phyloP scores from a whole-genome alignment of 129 eudicot genomes.

The Pseudognaphalium luteoalbum region DNA sequence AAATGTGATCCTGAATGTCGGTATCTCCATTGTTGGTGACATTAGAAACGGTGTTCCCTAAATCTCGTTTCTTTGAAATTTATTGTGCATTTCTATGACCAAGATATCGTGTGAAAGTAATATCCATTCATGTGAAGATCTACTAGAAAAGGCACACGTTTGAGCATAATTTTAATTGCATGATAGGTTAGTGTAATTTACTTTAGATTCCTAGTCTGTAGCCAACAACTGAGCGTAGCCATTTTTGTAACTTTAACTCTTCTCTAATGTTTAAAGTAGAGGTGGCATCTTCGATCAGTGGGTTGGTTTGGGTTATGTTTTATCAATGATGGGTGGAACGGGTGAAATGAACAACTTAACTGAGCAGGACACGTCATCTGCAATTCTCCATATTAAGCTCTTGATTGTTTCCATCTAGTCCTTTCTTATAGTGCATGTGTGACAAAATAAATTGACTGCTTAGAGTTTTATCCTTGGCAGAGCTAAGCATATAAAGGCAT shows the following conservation, averaged over 20 bases:
- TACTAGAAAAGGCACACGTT: neutral
- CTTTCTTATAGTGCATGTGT: neutral
- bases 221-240: neutral
- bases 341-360: too few relatives aligned
- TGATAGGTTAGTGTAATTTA: neutral
- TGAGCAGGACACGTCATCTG: neutral
- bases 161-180: neutral
- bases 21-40: neutral
- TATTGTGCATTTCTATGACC: neutral
- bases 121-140: neutral
- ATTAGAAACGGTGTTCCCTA: conserved; percentile 4
- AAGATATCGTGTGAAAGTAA: neutral
- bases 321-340: too few relatives aligned
- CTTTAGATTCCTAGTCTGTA: neutral
- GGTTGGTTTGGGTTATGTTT: too few relatives aligned
- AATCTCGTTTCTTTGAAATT: neutral
- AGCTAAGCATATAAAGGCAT: conserved; percentile 87
- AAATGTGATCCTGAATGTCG: neutral
- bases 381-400: neutral
- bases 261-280: neutral
- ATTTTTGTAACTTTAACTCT: neutral
- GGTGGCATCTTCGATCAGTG: too few relatives aligned
- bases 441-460: conserved; percentile 5
- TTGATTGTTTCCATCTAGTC: neutral
- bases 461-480: conserved; percentile 37